phyloP scores from a whole-genome alignment of 768 basidiomycete species.

The Coprinellus aureogranulatus region DNA sequence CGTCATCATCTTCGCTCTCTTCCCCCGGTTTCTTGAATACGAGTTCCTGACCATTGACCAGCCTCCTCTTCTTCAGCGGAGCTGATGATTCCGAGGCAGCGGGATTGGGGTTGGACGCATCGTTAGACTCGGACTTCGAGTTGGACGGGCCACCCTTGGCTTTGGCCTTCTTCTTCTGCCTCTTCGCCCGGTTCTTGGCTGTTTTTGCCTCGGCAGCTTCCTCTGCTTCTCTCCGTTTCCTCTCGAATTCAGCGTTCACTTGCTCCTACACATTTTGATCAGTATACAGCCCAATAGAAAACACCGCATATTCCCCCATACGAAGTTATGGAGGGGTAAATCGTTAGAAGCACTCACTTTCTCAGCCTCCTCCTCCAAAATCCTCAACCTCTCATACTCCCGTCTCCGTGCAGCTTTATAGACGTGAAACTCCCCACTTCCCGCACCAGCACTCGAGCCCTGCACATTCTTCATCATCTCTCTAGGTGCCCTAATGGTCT shows the following conservation, averaged over 20 bases:
- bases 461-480: slow-evolving; percentile 99
- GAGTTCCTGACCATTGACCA: slow-evolving; percentile 77
- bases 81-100: slow-evolving; percentile 24
- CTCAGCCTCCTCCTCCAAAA: slow-evolving; percentile 79
- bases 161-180: slow-evolving; percentile 88
- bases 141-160: slow-evolving; percentile 37
- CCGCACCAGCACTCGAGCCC: slow-evolving; percentile 95
- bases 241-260: slow-evolving; percentile 71
- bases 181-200: slow-evolving; percentile 89
- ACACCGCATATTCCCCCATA: background rate
- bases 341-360: slow-evolving; percentile 53
- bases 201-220: slow-evolving; percentile 82
- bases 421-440: slow-evolving; percentile 97
- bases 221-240: slow-evolving; percentile 67
- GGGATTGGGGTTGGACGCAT: slow-evolving; percentile 23
- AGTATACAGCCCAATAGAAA: background rate
- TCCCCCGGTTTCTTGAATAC: slow-evolving; percentile 47
- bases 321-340: background rate
- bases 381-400: slow-evolving; percentile 91
- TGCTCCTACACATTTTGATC: slow-evolving; percentile 50
- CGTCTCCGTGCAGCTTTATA: slow-evolving; percentile 93
- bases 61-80: slow-evolving; percentile 74
- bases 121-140: slow-evolving; percentile 20
- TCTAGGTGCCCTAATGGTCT: slow-evolving; percentile 72
- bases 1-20: slow-evolving; percentile 36